Conservation (phyloP, 164 flowering plant genomes). For the Pachysandra terminalis region DNA sequence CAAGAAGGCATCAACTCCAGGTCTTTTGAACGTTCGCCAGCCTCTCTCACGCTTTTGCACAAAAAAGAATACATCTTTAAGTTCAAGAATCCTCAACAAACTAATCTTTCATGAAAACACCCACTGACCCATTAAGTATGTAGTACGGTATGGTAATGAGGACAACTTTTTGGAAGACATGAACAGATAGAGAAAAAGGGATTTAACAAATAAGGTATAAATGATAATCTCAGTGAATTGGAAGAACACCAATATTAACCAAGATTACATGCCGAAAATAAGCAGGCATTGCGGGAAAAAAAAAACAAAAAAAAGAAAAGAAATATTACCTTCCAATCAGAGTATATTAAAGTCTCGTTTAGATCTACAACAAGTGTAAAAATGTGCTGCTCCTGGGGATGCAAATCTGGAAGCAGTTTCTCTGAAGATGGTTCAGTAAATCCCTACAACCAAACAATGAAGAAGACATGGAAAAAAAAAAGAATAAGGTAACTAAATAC, state of each 20-base stretch:
- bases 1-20: conserved; percentile 92
- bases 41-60: conserved; percentile 97
- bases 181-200: neutral
- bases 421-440: conserved; percentile 89
- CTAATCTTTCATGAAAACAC: neutral
- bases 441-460: conserved; percentile 37
- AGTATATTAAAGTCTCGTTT: conserved; percentile 79
- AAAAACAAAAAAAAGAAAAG: too few species aligned
- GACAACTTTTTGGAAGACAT: conserved; percentile 2
- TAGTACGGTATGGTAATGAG: neutral
- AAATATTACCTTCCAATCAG: conserved; percentile 81
- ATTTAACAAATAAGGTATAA: neutral
- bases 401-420: conserved; percentile 94
- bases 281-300: neutral
- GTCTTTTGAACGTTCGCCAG: conserved; percentile 93
- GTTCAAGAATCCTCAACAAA: neutral
- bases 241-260: neutral
- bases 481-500: neutral
- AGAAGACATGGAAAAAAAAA: neutral
- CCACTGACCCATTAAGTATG: neutral
- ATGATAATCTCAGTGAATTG: neutral
- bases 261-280: neutral
- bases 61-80: neutral
- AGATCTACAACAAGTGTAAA: conserved; percentile 91
- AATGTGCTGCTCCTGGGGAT: conserved; percentile 74